These are phyloP conservation scores for Dictyostelium firmibasis DNA, from an alignment of 78 protist genomes.

Conservation along the genomic window DNA sequence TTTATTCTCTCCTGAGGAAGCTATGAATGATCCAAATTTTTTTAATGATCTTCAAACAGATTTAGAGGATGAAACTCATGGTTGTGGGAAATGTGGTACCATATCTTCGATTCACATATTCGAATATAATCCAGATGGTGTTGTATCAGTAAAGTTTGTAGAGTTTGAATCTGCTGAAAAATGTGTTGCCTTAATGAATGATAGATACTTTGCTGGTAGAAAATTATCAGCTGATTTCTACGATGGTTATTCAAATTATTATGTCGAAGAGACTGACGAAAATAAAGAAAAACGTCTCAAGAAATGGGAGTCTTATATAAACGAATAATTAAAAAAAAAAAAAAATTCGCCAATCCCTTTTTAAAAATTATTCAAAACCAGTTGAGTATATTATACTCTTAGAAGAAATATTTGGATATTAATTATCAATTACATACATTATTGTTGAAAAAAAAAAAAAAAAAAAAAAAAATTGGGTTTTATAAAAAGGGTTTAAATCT, in stretches of 20 bases:
- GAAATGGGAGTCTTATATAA: conserved; percentile 60
- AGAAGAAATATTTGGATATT: too few species aligned
- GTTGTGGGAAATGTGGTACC: conserved; percentile 74
- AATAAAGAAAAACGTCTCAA: conserved; percentile 54
- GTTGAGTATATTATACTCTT: too few species aligned
- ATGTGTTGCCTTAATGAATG: conserved; percentile 82
- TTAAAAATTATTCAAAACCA: too few species aligned
- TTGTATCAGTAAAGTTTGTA: conserved; percentile 59
- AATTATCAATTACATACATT: too few species aligned
- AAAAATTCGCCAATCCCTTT: too few species aligned
- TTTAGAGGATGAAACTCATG: conserved; percentile 64
- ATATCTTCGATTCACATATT: conserved; percentile 54
- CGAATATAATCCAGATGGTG: conserved; percentile 84
- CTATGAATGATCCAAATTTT: conserved; percentile 54
- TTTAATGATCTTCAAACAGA: conserved; percentile 48
- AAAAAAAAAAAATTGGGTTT: too few species aligned
- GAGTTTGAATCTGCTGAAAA: conserved; percentile 59
- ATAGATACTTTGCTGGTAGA: conserved; percentile 66
- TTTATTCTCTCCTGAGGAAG: conserved; percentile 34
- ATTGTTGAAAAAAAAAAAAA: neutral
- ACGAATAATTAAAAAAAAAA: neutral
- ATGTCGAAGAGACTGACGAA: conserved; percentile 81
- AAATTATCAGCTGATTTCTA: conserved; percentile 61
- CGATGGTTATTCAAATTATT: conserved; percentile 79
- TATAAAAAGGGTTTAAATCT: too few species aligned